Conservation (phyloP, 2,329 filamentous ascomycete genomes). For the Acephala macrosclerotiorum region DNA sequence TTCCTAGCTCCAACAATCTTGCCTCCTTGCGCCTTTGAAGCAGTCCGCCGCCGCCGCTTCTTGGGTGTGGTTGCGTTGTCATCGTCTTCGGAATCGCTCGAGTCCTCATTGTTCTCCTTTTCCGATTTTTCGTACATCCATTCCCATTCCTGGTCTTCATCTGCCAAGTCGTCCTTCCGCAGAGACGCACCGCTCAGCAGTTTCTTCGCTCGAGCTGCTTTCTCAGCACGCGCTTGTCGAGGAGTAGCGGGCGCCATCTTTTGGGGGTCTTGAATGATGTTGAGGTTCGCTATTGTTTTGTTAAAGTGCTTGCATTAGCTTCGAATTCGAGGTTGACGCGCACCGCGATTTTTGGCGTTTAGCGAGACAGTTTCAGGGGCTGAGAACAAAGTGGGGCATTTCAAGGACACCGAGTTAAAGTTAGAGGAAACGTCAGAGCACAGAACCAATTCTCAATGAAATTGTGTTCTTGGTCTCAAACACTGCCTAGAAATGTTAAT, state of each 20-base stretch:
- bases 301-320: slow-evolving; percentile 33
- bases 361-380: not conserved
- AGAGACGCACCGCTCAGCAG: slow-evolving; percentile 41
- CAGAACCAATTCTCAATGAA: not conserved
- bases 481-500: too few species aligned
- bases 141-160: slow-evolving; percentile 77
- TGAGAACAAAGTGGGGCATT: too few species aligned
- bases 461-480: not conserved
- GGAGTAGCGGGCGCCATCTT: slow-evolving; percentile 26
- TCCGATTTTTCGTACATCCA: slow-evolving; percentile 69
- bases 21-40: slow-evolving; percentile 42
- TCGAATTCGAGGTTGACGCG: slow-evolving; percentile 28
- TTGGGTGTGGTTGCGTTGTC: slow-evolving; percentile 26
- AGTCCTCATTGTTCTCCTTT: slow-evolving; percentile 22
- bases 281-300: slow-evolving; percentile 15
- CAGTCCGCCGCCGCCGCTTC: slow-evolving; percentile 35
- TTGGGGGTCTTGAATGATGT: slow-evolving; percentile 40
- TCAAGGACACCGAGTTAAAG: not conserved
- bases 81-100: slow-evolving; percentile 28
- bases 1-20: slow-evolving; percentile 80
- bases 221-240: slow-evolving; percentile 35
- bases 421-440: not conserved
- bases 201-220: slow-evolving; percentile 49
- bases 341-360: slow-evolving; percentile 28
- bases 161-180: slow-evolving; percentile 80